Evolutionary conservation across 169 alveolate species (phyloP).

Genomic region (Toxoplasma gondii): DNA sequence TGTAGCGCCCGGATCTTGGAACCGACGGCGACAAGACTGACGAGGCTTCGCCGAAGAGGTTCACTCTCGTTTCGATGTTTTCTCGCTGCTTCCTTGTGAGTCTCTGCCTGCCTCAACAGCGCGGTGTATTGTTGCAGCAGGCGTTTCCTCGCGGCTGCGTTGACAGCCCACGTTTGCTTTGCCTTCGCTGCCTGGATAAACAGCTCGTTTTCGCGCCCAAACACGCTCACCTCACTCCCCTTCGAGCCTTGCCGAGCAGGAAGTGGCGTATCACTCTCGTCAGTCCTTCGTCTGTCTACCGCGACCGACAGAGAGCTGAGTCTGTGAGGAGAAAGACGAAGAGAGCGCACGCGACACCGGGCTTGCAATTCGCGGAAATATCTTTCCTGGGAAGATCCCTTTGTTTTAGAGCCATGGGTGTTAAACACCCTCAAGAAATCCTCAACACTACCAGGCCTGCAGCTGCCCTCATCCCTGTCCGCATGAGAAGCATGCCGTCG

Average conservation of each 20-base stretch:
- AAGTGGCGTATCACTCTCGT: background rate
- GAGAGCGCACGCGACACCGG: background rate
- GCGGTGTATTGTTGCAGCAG: background rate
- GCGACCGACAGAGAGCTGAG: background rate
- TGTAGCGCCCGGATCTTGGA: constrained; percentile 7
- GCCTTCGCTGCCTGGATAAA: background rate
- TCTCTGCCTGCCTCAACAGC: background rate
- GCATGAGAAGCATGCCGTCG: no score
- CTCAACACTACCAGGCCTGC: background rate
- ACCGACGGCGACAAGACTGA: background rate
- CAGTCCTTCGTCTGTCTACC: background rate
- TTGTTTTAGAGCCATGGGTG: background rate
- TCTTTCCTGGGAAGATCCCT: background rate
- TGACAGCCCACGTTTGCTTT: background rate
- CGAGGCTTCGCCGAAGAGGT: background rate
- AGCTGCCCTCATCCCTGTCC: background rate
- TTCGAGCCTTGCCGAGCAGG: background rate
- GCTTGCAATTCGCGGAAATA: background rate
- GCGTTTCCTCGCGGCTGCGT: background rate
- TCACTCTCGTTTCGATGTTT: background rate
- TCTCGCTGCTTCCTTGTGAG: background rate
- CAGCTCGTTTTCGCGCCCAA: no score
- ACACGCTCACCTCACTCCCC: background rate
- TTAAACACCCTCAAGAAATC: background rate
- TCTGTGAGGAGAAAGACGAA: background rate